Evolutionary conservation across 371 early-diverging fungal genomes (phyloP), one percentile per base, ranked within the genome.

Genomic region (Mortierella sp.): DNA sequence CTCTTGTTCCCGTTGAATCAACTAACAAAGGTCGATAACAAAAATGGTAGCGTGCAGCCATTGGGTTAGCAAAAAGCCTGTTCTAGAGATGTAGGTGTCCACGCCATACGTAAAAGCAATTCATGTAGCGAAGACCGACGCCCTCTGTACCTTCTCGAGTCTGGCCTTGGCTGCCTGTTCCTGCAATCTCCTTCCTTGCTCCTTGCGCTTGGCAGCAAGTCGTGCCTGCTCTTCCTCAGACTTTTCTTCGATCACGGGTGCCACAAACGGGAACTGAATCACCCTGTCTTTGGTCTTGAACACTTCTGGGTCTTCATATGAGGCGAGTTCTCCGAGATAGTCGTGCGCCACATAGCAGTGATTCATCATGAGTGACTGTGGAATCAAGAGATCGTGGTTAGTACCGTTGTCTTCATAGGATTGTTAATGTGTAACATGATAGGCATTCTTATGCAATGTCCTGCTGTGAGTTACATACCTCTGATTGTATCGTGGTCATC

Each of bases 151-250:
- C 90, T 98, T 97, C 75, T 96, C 95, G 73, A 93, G 89, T 21
- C 96, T 92, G 72, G 93, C 91, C 78, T 93, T 94, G 4, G 94
- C 96, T 1, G 95, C 96, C 75, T 94, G 93, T 76, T 96, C 96
- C 51, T 94, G 92, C 78, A 98, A 83, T 61, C 95, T 88, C 74
- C 89, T 90, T 28, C 94, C 91, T 77, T 96, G 95, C 69, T 95
- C 96, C 48, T 94, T 91, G n/a, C 92, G 89, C 77, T 93, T 94
- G 8, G 93, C 94, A 10, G 95, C 93, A n/a, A 92, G 90, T 75
- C 91, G 82, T 37, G 92, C 94, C 40, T 94, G 87, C 64, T 96
- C 95, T 71, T 97, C 96, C 69, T 93, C 93, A 0, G 94, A 92
- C 87, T 95, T 95, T 82, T 95, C 95, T 74, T 96, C 95, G 2